These are phyloP conservation scores for Lobosporangium transversale DNA, from an alignment of 192 early-diverging fungal genomes.

Conservation along the genomic window DNA sequence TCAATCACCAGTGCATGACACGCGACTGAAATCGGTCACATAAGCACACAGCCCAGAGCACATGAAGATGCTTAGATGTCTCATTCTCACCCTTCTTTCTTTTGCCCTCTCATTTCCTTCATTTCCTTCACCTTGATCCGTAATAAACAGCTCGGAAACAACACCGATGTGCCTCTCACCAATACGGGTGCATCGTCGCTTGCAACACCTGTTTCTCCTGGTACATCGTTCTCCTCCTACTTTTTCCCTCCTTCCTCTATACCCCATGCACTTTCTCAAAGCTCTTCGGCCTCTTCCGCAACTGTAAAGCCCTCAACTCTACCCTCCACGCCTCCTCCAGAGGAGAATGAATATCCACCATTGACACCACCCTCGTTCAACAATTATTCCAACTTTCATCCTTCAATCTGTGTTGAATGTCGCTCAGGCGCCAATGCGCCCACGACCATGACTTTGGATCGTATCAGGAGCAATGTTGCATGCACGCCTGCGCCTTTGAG, in stretches of 20 bases:
- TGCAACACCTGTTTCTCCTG: constrained; percentile 36
- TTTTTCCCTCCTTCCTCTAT: constrained; percentile 36
- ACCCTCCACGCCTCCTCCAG: constrained; percentile 47
- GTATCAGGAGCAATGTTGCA: constrained; percentile 27
- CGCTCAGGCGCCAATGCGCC: constrained; percentile 22
- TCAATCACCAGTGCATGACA: constrained; percentile 13
- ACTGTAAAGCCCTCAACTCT: constrained; percentile 17
- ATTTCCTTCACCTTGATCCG: too few species aligned
- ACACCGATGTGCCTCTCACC: constrained; percentile 25
- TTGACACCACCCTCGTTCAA: constrained; percentile 40
- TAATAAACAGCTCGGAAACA: constrained; percentile 41
- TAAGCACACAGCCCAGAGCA: not conserved
- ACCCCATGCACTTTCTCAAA: constrained; percentile 13
- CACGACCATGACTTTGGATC: constrained; percentile 30
- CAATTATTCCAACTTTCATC: constrained; percentile 26
- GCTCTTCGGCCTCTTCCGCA: not conserved
- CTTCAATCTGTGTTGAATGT: constrained; percentile 48
- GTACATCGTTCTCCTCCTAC: constrained; percentile 34
- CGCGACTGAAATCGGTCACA: not conserved
- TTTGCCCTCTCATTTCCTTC: not conserved
- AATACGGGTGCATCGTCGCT: constrained; percentile 15
- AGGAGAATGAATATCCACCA: constrained; percentile 33
- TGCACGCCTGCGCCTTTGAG: constrained; percentile 16
- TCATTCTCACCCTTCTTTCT: not conserved
- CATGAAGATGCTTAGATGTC: not conserved